Evolutionary conservation across 2,329 filamentous ascomycete genomes (phyloP).

Genomic region (Aspergillus sp.): DNA sequence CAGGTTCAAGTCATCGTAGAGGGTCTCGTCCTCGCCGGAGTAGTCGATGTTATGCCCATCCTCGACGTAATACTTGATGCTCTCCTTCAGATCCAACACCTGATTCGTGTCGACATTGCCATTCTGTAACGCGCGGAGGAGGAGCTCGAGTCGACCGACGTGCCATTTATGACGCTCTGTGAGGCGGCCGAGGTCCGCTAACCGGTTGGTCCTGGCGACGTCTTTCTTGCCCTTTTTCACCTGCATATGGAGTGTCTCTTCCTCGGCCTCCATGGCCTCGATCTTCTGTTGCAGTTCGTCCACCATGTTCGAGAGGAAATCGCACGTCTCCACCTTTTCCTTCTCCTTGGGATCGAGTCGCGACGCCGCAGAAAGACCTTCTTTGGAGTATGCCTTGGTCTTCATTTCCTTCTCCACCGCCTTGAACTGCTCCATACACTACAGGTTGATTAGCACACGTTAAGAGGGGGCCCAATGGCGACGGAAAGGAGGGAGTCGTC

Average conservation of each 20-base stretch:
- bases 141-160: conserved; percentile 84
- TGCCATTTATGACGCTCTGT: conserved; percentile 98
- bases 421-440: conserved; percentile 96
- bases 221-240: conserved; percentile 96
- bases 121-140: conserved; percentile 88
- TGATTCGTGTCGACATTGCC: conserved; percentile 84
- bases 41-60: conserved; percentile 87
- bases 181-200: conserved; percentile 78
- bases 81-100: conserved; percentile 85
- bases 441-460: conserved; percentile 24
- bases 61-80: conserved; percentile 91
- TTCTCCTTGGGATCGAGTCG: conserved; percentile 98
- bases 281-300: conserved; percentile 93
- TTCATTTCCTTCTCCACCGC: conserved; percentile 99
- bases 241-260: conserved; percentile 78
- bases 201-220: conserved; percentile 75
- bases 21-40: conserved; percentile 80
- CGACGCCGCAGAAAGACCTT: conserved; percentile 85
- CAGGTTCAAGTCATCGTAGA: conserved; percentile 92
- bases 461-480: not conserved
- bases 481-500: conserved; percentile 5
- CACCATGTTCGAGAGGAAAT: conserved; percentile 83
- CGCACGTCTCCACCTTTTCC: conserved; percentile 82
- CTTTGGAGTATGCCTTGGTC: conserved; percentile 98
- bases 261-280: conserved; percentile 86